Conservation (phyloP, 306 rosid species). For the Vigna reflexopilosa region DNA sequence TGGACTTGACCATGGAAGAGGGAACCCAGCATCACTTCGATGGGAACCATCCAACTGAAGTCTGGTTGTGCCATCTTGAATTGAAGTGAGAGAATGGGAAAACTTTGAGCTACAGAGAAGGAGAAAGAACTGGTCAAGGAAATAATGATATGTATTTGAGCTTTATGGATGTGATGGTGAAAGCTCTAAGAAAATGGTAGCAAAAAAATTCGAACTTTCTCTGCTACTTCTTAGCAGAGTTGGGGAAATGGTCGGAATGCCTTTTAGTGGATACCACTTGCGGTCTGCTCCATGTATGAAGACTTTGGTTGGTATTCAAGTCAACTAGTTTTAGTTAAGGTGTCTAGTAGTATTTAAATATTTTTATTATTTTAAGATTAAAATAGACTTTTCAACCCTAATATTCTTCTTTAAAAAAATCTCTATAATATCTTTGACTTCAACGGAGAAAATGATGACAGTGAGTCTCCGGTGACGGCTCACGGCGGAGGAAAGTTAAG, state of each 20-base stretch:
- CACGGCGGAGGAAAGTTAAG: no score
- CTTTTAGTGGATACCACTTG: background rate
- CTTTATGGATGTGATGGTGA: background rate
- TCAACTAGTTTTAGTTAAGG: no score
- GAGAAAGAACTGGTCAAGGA: background rate
- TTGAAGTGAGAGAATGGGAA: no score
- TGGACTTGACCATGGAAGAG: background rate
- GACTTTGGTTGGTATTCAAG: no score
- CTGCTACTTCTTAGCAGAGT: background rate
- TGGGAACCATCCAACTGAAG: conserved; percentile 8
- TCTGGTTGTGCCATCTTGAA: background rate
- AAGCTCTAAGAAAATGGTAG: background rate
- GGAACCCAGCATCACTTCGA: conserved; percentile 6
- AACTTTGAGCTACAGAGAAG: background rate
- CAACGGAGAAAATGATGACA: no score
- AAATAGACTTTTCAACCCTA: no score
- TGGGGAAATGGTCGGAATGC: background rate
- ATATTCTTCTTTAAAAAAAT: no score
- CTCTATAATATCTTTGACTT: no score
- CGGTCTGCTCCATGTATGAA: no score
- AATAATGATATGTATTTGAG: background rate
- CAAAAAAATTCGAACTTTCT: background rate
- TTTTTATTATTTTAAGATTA: no score
- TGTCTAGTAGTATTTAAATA: no score
- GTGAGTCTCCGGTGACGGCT: no score